Base-by-base conservation (phyloP, 257 asterid genomes). In the Ilex asprella region DNA sequence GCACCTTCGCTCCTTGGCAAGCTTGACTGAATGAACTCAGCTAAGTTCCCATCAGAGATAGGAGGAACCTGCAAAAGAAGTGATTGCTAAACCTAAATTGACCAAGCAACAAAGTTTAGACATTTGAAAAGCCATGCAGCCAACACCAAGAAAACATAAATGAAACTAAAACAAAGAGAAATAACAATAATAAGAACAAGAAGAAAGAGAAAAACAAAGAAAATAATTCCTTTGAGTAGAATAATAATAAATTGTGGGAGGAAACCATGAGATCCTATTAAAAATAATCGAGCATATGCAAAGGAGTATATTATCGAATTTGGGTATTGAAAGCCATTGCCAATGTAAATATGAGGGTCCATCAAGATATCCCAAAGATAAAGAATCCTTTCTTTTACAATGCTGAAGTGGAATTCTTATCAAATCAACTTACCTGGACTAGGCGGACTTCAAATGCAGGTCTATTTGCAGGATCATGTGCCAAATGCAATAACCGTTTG, bases 361-460 rank as follows among this genome's bases (percentile, higher is more conserved):
- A 49, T 49, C 54, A 49, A 49, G 54, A 49, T 49, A n/a, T 15
- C 5, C 14, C n/a, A 49, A 12, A 6, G 6, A n/a, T 15, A 11
- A 49, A 49, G 16, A 4, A 11, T 49, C 14, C 16, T 2, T 49
- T 15, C 16, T 49, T 7, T 44, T 12, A 44, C 50, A 12, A 44
- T 44, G 50, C 50, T 50, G 6, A 14, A 50, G 55, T 50, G 8
- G 6, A 50, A 50, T 4, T 50, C 55, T 50, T 6, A n/a, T 50
- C 16, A 50, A 50, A 65, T 69, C 44, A 62, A 68, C 49, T 74
- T 62, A 89, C 99, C 97, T 92, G 99, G 57, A 93, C 99, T 60
- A 87, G 86, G 49, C 97, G 94, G 62, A 93, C 97, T 72, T 93
- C 99, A 52, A 93, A 80, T 49, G 78, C 99, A 16, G 97, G 97